These are phyloP conservation scores for Forsythia suspensa DNA, from an alignment of 257 asterid genomes.

Conservation along the genomic window DNA sequence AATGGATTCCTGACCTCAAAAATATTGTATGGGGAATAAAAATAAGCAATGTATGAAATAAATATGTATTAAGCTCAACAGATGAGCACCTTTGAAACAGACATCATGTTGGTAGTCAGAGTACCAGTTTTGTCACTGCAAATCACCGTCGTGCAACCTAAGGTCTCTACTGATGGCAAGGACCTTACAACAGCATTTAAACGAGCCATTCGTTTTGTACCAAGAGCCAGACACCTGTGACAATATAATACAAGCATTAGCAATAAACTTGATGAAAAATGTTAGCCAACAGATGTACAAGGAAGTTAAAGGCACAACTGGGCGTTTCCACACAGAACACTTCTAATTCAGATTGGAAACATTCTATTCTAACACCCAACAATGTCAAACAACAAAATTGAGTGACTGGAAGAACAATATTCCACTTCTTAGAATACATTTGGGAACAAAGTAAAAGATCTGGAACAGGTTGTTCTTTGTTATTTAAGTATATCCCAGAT, in stretches of 20 bases:
- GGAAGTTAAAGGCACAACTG: conserved; percentile 4
- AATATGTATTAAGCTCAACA: conserved; percentile 8
- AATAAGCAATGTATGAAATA: conserved; percentile 13
- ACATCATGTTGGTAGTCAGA: conserved; percentile 98
- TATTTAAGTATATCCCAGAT: not conserved
- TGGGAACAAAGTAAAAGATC: conserved; percentile 9
- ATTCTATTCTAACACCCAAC: not conserved
- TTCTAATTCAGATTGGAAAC: not conserved
- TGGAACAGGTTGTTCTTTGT: not conserved
- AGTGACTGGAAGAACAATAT: conserved; percentile 10
- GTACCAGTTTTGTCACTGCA: conserved; percentile 99
- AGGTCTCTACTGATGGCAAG: conserved; percentile 97
- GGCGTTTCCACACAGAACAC: conserved; percentile 9
- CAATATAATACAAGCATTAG: conserved; percentile 12
- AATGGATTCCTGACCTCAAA: conserved; percentile 4
- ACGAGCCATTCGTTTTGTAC: conserved; percentile 99
- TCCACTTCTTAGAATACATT: conserved; percentile 1
- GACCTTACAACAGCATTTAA: conserved; percentile 97
- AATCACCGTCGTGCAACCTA: conserved; percentile 99
- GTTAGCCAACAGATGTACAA: conserved; percentile 5
- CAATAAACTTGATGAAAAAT: conserved; percentile 14
- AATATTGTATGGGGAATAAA: conserved; percentile 3
- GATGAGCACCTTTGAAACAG: conserved; percentile 80
- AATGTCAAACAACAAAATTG: conserved; percentile 6
- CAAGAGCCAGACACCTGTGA: conserved; percentile 95